Base-by-base conservation (phyloP, 2,329 filamentous ascomycete species). In the Metarhizium robertsii region DNA sequence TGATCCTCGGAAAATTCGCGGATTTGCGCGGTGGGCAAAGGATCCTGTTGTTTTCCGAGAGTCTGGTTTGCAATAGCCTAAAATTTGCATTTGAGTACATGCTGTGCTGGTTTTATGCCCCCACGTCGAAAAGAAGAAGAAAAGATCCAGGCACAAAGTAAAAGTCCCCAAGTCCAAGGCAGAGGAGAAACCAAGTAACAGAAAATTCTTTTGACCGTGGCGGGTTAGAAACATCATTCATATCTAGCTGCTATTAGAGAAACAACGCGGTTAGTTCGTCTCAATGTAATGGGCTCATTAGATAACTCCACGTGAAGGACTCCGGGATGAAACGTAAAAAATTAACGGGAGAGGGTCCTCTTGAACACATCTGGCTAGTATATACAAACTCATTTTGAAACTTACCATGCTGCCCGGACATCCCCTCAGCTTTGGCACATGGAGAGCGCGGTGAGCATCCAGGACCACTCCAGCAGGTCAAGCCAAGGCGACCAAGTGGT, bases 321-420 rank as follows among this genome's bases (percentile, higher is more conserved):
- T 45, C 54, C 51, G 46, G 54, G 25, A 55, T 25, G 34, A n/a
- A 43, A 49, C 6, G 43, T n/a, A 49, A 29, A 36, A 20, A 20
- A 25, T 14, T 38, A 46, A 32, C 30, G 53, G 58, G 57, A 62
- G 60, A 60, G 62, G 59, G 63, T 67, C 67, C 73, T 73, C 65
- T 69, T 71, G 68, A 69, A 71, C 60, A 64, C 62, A 68, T 66
- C 71, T 75, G 71, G 71, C 69, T 69, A 69, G 71, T 76, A 79
- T 77, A 74, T 78, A 79, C 76, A 79, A 73, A 73, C 72, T 73
- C 69, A 67, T 68, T 69, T 65, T 30, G 10, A 7, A 64, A 73
- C 76, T 78, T 71, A 79, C 76, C 76, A 75, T 72, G 75, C 76
- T 79, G 76, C 76, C 77, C 74, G 67, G 74, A 73, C 67, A 64